Conservation (phyloP, 2,329 filamentous ascomycete genomes). For the Myotisia sp. region DNA sequence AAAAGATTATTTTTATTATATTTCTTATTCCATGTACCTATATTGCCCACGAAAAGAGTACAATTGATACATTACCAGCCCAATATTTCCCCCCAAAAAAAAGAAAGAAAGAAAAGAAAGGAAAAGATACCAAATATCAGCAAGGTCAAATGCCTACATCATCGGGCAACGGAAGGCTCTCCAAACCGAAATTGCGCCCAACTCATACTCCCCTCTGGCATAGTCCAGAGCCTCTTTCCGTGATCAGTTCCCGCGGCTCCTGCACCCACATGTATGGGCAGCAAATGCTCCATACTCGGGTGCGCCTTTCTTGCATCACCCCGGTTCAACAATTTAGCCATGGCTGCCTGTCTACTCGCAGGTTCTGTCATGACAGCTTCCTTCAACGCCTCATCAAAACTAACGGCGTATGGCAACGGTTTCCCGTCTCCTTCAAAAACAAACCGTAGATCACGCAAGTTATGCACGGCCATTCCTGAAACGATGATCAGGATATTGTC, state of each 20-base stretch:
- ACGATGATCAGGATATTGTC: conserved; percentile 54
- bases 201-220: conserved; percentile 38
- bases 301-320: conserved; percentile 46
- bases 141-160: conserved; percentile 2
- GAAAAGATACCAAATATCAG: conserved; percentile 2
- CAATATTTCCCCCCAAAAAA: no score
- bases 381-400: conserved; percentile 55
- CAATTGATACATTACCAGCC: conserved; percentile 3
- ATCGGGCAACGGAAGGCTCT: conserved; percentile 15
- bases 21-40: conserved; percentile 6
- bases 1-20: conserved; percentile 7
- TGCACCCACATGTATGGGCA: conserved; percentile 45
- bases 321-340: conserved; percentile 35
- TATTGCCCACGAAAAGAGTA: conserved; percentile 1
- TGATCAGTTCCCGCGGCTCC: conserved; percentile 40
- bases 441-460: conserved; percentile 43
- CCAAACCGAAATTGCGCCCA: conserved; percentile 44
- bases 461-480: conserved; percentile 64
- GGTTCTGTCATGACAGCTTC: conserved; percentile 43
- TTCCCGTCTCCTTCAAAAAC: conserved; percentile 28
- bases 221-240: conserved; percentile 35
- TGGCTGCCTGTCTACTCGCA: conserved; percentile 29
- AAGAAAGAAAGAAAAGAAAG: no score
- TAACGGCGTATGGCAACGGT: conserved; percentile 43
- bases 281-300: conserved; percentile 49